These are phyloP conservation scores for Diaporthe aspalathi DNA, from an alignment of 2,329 filamentous ascomycete genomes.

Conservation along the genomic window DNA sequence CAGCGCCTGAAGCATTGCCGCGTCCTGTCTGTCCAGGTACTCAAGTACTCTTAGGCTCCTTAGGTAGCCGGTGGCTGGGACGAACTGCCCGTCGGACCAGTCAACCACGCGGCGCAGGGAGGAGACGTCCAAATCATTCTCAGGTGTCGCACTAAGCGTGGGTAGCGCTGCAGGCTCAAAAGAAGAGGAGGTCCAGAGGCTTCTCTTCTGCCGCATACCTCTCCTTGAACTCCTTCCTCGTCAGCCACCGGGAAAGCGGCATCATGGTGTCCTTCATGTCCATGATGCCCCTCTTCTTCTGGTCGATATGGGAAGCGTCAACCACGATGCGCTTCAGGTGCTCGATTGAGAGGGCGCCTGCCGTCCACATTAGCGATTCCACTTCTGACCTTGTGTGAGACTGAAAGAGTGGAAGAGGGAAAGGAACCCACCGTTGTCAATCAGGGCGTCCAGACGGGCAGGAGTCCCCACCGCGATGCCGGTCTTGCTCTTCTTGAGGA, in stretches of 20 bases:
- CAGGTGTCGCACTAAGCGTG: neutral
- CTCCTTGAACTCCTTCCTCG: conserved; percentile 76
- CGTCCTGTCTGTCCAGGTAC: too few relatives aligned
- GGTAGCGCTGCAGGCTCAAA: conserved; percentile 53
- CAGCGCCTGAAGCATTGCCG: neutral
- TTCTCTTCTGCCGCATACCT: conserved; percentile 72
- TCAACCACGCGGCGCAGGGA: neutral
- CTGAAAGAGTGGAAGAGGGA: conserved; percentile 2
- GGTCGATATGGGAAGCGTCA: conserved; percentile 92
- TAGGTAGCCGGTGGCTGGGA: neutral
- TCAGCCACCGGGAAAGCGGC: conserved; percentile 80
- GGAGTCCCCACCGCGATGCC: conserved; percentile 94
- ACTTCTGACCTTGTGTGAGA: neutral
- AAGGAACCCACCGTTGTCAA: conserved; percentile 83
- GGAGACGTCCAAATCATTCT: neutral
- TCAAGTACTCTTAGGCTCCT: too few relatives aligned
- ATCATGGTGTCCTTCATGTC: conserved; percentile 95
- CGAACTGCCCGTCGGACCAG: neutral
- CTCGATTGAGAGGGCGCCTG: conserved; percentile 37
- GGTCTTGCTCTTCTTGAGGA: conserved; percentile 76
- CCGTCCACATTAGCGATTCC: conserved; percentile 37
- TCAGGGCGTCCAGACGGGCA: conserved; percentile 80
- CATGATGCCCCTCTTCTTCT: conserved; percentile 92
- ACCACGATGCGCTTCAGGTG: conserved; percentile 39
- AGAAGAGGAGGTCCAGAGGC: conserved; percentile 73